Conservation (phyloP, 495 filamentous ascomycete species). For the Cladorrhinum samala region DNA sequence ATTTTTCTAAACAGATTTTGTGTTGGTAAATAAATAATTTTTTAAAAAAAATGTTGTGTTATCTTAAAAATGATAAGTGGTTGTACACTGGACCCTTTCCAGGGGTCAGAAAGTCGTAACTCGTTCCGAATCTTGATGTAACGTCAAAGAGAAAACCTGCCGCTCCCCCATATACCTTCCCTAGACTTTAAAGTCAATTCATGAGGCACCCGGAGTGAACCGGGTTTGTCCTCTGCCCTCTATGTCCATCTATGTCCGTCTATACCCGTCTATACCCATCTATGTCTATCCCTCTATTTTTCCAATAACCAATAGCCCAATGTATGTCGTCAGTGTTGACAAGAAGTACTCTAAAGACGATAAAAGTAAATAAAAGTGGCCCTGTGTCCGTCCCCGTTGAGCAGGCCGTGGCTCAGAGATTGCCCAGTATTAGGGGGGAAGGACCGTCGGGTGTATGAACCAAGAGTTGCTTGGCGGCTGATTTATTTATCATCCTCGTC, state of each 20-base stretch:
- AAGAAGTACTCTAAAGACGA: neutral
- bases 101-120: constrained; percentile 7
- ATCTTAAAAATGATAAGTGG: constrained; percentile 9
- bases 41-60: constrained; percentile 1
- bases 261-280: neutral
- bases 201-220: neutral
- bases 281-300: neutral
- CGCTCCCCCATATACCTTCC: neutral
- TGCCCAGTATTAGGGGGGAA: neutral
- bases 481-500: constrained; percentile 28
- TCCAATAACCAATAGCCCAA: neutral
- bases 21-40: constrained; percentile 23
- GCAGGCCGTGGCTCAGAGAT: constrained; percentile 3
- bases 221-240: neutral
- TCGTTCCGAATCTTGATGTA: neutral
- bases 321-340: constrained; percentile 1
- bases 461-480: neutral
- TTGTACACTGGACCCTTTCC: constrained; percentile 8
- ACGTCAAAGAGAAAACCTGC: constrained; percentile 1
- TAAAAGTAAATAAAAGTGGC: neutral
- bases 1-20: constrained; percentile 21
- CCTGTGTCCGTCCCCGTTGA: neutral
- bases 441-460: neutral
- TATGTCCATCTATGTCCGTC: neutral
- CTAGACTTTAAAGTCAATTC: constrained; percentile 5